A percentile compares a stretch with the other conserved stretches of the same genome.
Evolutionary conservation across 805 yeast species (phyloP).

Genomic region (Metschnikowia sp.): DNA sequence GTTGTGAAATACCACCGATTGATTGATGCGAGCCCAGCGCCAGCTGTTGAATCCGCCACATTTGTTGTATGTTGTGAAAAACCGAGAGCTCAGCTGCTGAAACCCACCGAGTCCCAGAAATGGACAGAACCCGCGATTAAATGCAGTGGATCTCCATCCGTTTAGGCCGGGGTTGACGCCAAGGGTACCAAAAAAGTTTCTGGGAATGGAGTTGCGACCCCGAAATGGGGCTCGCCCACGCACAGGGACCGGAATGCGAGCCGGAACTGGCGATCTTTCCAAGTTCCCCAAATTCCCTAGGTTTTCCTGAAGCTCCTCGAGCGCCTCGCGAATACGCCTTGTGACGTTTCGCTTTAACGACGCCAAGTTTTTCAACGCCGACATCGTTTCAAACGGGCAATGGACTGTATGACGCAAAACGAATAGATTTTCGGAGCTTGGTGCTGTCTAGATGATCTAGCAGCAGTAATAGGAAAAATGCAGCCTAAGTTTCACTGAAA

Average conservation of each 20-base stretch:
- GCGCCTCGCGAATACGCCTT: slow-evolving; percentile 43
- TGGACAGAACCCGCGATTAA: background rate
- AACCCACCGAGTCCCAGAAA: background rate
- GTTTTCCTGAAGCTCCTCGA: slow-evolving; percentile 43
- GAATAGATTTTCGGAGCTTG: no score
- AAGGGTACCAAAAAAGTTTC: background rate
- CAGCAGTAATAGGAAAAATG: no score
- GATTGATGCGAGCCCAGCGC: slow-evolving; percentile 18
- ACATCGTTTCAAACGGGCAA: slow-evolving; percentile 2
- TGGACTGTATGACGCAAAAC: no score
- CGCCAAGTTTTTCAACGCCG: slow-evolving; percentile 37
- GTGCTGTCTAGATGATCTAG: no score
- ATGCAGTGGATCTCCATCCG: background rate
- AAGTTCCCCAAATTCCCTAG: slow-evolving; percentile 22
- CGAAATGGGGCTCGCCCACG: slow-evolving; percentile 29
- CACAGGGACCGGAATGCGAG: slow-evolving; percentile 36
- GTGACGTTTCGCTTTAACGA: slow-evolving; percentile 43
- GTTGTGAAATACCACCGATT: slow-evolving; percentile 13
- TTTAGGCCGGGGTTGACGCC: background rate
- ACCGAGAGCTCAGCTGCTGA: slow-evolving; percentile 6
- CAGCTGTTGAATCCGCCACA: slow-evolving; percentile 8
- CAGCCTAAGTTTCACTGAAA: no score
- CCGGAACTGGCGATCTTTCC: slow-evolving; percentile 20
- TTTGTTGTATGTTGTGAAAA: slow-evolving; percentile 11
- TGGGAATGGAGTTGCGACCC: background rate